phyloP scores from a whole-genome alignment of 1,284 basidiomycete species.

The Limonomyces culmigenus region DNA sequence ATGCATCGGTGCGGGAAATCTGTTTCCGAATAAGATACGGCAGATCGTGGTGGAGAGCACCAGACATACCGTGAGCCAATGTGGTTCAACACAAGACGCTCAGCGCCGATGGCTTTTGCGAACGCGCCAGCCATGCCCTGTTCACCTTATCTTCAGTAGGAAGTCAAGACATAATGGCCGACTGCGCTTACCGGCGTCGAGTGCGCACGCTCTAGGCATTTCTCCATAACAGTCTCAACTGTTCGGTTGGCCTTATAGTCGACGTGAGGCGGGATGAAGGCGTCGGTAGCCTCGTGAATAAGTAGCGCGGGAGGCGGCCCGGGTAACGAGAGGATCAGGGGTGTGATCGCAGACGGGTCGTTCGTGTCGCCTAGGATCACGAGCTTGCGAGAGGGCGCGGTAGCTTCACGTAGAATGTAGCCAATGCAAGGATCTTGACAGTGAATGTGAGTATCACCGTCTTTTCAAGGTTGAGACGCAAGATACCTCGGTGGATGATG shows the following conservation, averaged over 20 bases:
- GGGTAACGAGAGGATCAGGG: constrained; percentile 28
- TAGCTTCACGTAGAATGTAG: constrained; percentile 58
- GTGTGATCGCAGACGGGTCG: constrained; percentile 39
- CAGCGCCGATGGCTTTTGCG: constrained; percentile 47
- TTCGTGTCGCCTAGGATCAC: constrained; percentile 47
- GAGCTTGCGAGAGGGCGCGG: constrained; percentile 20
- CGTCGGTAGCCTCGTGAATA: constrained; percentile 79
- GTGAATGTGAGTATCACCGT: no score
- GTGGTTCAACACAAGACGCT: constrained; percentile 66
- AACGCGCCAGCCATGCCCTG: constrained; percentile 76
- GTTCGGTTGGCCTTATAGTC: constrained; percentile 22
- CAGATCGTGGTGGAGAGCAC: no score
- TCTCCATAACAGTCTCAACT: constrained; percentile 30
- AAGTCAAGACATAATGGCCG: no score
- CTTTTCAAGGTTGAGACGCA: no score
- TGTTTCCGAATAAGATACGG: constrained; percentile 13
- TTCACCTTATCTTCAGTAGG: no score
- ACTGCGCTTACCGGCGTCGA: constrained; percentile 70
- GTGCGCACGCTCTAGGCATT: constrained; percentile 56
- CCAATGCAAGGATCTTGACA: constrained; percentile 70
- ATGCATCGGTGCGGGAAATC: constrained; percentile 19
- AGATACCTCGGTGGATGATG: constrained; percentile 67
- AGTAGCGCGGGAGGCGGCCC: constrained; percentile 29
- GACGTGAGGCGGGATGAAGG: constrained; percentile 42
- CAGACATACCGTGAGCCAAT: constrained; percentile 49